Conservation (phyloP, 257 asterid genomes). For the Ophiorrhiza pumila region DNA sequence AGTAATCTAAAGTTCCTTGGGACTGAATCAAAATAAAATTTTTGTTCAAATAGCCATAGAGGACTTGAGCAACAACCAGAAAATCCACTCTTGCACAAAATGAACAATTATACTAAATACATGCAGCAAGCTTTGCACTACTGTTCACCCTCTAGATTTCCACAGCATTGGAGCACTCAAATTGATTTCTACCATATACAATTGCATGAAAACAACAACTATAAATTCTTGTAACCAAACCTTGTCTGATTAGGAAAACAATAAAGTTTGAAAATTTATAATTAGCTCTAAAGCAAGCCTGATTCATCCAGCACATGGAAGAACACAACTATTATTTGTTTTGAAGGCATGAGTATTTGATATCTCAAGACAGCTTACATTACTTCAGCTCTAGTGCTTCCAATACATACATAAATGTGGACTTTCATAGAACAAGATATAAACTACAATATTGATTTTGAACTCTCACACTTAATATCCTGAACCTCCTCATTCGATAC, state of each 20-base stretch:
- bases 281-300: background rate
- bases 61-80: background rate
- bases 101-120: background rate
- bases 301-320: background rate
- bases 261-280: background rate
- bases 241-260: background rate
- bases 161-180: background rate
- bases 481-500: background rate
- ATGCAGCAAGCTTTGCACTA: background rate
- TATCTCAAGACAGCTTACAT: background rate
- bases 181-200: background rate
- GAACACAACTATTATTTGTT: background rate
- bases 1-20: slow-evolving; percentile 81
- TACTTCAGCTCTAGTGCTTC: background rate
- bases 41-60: background rate
- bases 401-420: background rate
- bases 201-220: background rate
- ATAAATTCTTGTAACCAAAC: background rate
- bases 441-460: background rate
- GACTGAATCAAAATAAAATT: slow-evolving; percentile 37
- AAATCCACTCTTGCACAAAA: background rate
- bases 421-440: background rate
- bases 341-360: background rate
- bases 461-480: background rate
- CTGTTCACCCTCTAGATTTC: background rate